Base-by-base conservation (phyloP, 352 stramenopile genomes). In the Pythium periplocum region DNA sequence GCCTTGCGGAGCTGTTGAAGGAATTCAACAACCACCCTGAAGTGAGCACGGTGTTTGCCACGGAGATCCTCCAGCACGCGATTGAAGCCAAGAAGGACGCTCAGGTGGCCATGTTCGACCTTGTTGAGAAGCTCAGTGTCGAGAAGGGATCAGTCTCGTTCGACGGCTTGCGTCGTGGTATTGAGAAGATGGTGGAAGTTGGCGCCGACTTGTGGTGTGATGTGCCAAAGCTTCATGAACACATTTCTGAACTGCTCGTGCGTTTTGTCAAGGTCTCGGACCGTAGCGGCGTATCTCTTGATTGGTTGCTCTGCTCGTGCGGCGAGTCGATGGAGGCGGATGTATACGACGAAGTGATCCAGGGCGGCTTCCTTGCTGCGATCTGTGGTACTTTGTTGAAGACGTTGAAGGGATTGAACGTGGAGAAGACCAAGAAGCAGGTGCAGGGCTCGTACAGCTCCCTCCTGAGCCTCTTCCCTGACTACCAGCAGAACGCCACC, bases 181-280 rank as follows among this genome's bases (percentile, higher is more conserved):
- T 91, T 40, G 71, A 79, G 44, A 79, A 87, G 53, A 75, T 69
- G 45, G 58, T 90, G 34, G 73, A 77, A 50, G 33, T 86, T 3
- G 77, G 67, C 6, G 73, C 70, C n/a, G 75, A 90, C 55, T 48
- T 92, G 26, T 86, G 73, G 77, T 93, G 81, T 48, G 83, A 93
- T 51, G 83, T 93, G 9, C 83, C 83, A 2, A 93, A 90, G 69
- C 68, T 90, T 4, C 76, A 86, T 51, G 77, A 91, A 41, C 73
- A 92, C 59, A 64, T 91, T 33, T 74, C 76, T n/a, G 55, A 75
- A 41, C 75, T 93, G 45, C 53, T 86, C n/a, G 64, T 73, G n/a
- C 74, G 75, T 9, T 90, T 92, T 53, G 79, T 88, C 47, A 75
- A 76, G 52, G 51, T 85, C 45, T 86, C 79, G 7, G 53, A 69